Conservation (phyloP, 441 rosid genomes). For the Eutrema salsugineum region DNA sequence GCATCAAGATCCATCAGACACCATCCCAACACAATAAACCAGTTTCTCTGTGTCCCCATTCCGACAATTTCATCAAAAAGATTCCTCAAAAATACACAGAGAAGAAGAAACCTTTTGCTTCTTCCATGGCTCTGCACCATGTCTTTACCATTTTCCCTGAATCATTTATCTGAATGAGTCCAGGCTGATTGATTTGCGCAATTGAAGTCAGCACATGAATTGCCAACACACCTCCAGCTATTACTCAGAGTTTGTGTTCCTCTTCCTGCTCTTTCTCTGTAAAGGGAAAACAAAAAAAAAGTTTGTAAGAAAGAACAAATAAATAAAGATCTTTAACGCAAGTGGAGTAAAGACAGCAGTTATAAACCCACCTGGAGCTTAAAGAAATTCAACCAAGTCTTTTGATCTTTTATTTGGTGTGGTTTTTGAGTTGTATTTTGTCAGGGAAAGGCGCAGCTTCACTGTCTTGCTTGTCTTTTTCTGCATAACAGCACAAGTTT, state of each 20-base stretch:
- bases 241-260: slow-evolving; percentile 18
- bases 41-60: slow-evolving; percentile 20
- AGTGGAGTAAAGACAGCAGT: slow-evolving; percentile 26
- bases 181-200: slow-evolving; percentile 12
- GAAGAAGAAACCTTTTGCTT: slow-evolving; percentile 2
- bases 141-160: background rate
- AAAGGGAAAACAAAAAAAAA: background rate
- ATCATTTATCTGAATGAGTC: slow-evolving; percentile 14
- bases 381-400: slow-evolving; percentile 12
- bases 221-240: slow-evolving; percentile 33
- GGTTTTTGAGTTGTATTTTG: slow-evolving; percentile 24
- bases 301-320: background rate
- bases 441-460: slow-evolving; percentile 14
- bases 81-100: slow-evolving; percentile 9
- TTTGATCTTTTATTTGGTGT: background rate
- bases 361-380: slow-evolving; percentile 25
- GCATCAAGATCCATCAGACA: slow-evolving; percentile 27
- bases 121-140: slow-evolving; percentile 22
- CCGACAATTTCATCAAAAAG: slow-evolving; percentile 18
- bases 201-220: slow-evolving; percentile 30
- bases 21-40: slow-evolving; percentile 24
- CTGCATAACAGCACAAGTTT: slow-evolving; percentile 17
- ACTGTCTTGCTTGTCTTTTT: slow-evolving; percentile 26
- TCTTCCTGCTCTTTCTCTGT: slow-evolving; percentile 4
- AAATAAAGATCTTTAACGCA: slow-evolving; percentile 21